Evolutionary conservation across 73 alveolate genomes (phyloP), one percentile per base, ranked within the genome.

Genomic region (Paramecium sexaurelia): DNA sequence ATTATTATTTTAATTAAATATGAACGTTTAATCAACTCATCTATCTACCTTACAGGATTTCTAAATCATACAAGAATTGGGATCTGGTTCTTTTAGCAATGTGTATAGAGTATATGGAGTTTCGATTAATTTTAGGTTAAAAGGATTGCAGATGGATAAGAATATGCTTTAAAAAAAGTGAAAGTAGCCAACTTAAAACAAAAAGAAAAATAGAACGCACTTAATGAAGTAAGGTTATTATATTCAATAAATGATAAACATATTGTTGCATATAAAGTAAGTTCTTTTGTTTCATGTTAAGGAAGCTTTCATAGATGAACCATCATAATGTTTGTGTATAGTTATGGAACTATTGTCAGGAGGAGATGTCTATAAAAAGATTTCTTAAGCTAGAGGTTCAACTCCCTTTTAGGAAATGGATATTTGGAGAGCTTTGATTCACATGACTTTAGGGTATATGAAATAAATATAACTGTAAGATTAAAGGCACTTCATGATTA

Each of bases 281-380:
- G 86, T 71, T 32, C 47, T 66, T 41, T 78, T 13, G 2, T 19
- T 15, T 3, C 3, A 17, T 55, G 84, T 27, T 75, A 47, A 91
- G 86, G 95, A 92, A 73, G 92, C 94, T 13, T 92, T 92, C 86
- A 67, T 88, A 15, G 96, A 92, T 57, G 96, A 92, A 35, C 41
- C 68, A 13, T 68, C 94, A 0, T 84, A 94, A 29, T 92, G 97
- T 66, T 92, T 97, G 20, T 97, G 99, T 83, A 96, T 97, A 35
- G 96, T 97, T 55, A 97, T 97, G 99, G 99, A 97, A 88, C 95
- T 92, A 66, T 97, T 98, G 56, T 96, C 97, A 73, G 96, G 96
- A 29, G 99, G 99, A 3, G 99, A 97, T 87, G 97, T 97, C 45
- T 91, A 93, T 66, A 95, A 92, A 83, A 94, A 95, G 92, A 96